Percentiles rank a stretch among this genome's conserved stretches.
phyloP scores from a whole-genome alignment of 768 basidiomycete species.

The Tulasnella sp. region DNA sequence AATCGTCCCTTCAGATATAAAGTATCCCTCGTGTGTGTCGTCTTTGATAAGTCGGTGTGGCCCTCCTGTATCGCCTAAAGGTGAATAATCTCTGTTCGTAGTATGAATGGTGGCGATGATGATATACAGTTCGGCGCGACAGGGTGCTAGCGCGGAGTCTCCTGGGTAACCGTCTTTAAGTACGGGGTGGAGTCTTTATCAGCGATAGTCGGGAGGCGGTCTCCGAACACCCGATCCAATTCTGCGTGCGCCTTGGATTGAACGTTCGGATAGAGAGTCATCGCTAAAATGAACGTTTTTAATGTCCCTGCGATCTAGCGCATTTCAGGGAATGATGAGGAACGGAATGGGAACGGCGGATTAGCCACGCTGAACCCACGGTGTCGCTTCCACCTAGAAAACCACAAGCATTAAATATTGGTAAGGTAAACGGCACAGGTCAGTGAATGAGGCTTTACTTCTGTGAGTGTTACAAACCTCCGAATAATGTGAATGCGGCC shows the following conservation, averaged over 20 bases:
- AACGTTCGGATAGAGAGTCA: conserved; percentile 15
- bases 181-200: conserved; percentile 12
- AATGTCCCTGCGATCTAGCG: conserved; percentile 3
- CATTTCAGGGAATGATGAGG: not conserved
- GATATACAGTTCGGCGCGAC: not conserved
- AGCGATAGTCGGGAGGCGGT: conserved; percentile 9
- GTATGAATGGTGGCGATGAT: not conserved
- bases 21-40: conserved; percentile 12
- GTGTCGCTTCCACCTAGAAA: too few relatives aligned
- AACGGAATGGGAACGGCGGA: too few relatives aligned
- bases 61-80: not conserved
- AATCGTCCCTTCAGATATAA: conserved; percentile 11
- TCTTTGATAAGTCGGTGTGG: conserved; percentile 14
- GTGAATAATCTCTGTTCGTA: not conserved
- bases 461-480: too few relatives aligned
- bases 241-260: conserved; percentile 5
- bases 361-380: too few relatives aligned
- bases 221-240: conserved; percentile 3
- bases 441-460: too few relatives aligned
- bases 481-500: too few relatives aligned
- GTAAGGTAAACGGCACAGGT: too few relatives aligned
- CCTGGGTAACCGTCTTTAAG: not conserved
- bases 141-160: conserved; percentile 8
- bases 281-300: conserved; percentile 13
- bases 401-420: too few relatives aligned